These are phyloP conservation scores for Coemansia sp. DNA, from an alignment of 192 early-diverging fungal genomes.

Conservation along the genomic window DNA sequence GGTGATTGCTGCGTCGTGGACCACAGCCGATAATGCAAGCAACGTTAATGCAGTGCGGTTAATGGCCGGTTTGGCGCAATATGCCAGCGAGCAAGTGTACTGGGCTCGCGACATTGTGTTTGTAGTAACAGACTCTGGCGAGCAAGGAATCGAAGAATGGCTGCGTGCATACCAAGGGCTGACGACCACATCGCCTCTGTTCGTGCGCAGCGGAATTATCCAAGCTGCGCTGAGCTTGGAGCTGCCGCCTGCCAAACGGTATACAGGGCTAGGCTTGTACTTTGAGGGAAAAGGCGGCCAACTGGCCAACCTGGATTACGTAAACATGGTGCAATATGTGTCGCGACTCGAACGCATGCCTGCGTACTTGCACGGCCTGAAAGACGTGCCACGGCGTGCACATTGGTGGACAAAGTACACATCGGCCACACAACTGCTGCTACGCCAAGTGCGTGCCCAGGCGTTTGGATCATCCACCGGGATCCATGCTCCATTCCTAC, in stretches of 20 bases:
- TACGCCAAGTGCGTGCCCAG: slow-evolving; percentile 39
- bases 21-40: slow-evolving; percentile 56
- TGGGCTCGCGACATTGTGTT: slow-evolving; percentile 95
- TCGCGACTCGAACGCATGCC: slow-evolving; percentile 52
- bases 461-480: slow-evolving; percentile 40
- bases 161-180: slow-evolving; percentile 85
- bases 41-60: slow-evolving; percentile 31
- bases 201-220: slow-evolving; percentile 69
- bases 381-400: slow-evolving; percentile 14
- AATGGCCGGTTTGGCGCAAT: slow-evolving; percentile 43
- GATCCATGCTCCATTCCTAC: slow-evolving; percentile 43
- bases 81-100: slow-evolving; percentile 60
- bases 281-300: slow-evolving; percentile 90
- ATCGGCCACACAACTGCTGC: slow-evolving; percentile 25
- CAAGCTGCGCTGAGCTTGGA: slow-evolving; percentile 86
- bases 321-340: slow-evolving; percentile 70
- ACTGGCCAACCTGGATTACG: slow-evolving; percentile 86
- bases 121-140: slow-evolving; percentile 74
- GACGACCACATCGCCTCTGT: slow-evolving; percentile 16
- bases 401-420: slow-evolving; percentile 16
- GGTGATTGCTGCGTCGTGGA: slow-evolving; percentile 80
- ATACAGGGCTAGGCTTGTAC: slow-evolving; percentile 64
- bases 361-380: slow-evolving; percentile 44
- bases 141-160: slow-evolving; percentile 79
- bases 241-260: slow-evolving; percentile 62